phyloP scores from a whole-genome alignment of 106 monocot genomes.

The Platanthera zijinensis region DNA sequence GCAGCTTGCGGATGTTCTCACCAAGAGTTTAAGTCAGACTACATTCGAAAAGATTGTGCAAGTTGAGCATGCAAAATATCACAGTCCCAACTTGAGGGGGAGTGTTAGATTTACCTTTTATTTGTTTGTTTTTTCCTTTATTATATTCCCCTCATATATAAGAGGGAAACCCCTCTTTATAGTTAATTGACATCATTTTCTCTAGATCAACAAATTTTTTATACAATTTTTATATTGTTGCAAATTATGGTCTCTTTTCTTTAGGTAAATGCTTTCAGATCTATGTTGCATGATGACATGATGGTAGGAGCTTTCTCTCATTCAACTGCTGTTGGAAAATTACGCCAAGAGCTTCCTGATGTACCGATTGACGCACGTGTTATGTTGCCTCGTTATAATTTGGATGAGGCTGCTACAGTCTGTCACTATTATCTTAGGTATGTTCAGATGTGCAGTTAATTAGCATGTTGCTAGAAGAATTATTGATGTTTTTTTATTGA shows the following conservation, averaged over 20 bases:
- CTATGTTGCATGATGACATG: constrained; percentile 94
- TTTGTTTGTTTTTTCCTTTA: too few species aligned
- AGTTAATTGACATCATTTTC: too few species aligned
- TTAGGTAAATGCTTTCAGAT: constrained; percentile 85
- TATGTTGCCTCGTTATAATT: constrained; percentile 66
- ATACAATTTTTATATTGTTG: neutral
- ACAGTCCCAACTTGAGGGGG: too few species aligned
- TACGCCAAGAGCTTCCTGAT: constrained; percentile 81
- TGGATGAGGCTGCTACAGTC: constrained; percentile 84
- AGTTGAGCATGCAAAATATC: too few species aligned
- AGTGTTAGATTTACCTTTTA: too few species aligned
- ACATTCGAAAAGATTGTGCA: too few species aligned
- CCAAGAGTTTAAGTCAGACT: too few species aligned
- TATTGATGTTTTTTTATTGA: neutral
- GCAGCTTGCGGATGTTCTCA: too few species aligned
- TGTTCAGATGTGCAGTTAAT: neutral
- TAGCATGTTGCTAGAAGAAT: neutral
- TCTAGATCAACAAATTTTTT: too few species aligned
- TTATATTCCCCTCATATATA: too few species aligned
- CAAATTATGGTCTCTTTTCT: neutral
- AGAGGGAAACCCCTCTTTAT: too few species aligned
- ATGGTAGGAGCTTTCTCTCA: constrained; percentile 98
- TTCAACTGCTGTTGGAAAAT: constrained; percentile 96
- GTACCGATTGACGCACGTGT: constrained; percentile 82
- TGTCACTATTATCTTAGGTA: constrained; percentile 94